phyloP scores from a whole-genome alignment of 495 filamentous ascomycete species.

The Penicillium tannophilum region DNA sequence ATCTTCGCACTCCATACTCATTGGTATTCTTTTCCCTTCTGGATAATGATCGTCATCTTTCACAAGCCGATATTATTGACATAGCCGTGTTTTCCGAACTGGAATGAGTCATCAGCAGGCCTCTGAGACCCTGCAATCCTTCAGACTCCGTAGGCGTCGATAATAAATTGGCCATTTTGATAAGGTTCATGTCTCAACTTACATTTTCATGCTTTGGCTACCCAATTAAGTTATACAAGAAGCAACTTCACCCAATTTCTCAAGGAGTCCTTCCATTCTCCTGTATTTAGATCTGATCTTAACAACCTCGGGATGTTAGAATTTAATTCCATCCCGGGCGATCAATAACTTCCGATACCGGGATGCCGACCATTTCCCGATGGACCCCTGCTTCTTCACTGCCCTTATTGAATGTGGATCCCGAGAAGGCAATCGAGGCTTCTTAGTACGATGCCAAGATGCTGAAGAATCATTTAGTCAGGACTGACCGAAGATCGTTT shows the following conservation, averaged over 20 bases:
- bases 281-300: background rate
- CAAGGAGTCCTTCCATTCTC: no score
- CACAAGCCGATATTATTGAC: background rate
- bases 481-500: background rate
- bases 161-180: background rate
- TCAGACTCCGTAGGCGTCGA: background rate
- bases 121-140: background rate
- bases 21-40: background rate
- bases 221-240: no score
- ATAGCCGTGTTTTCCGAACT: background rate
- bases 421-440: background rate
- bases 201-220: no score
- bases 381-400: background rate
- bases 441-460: background rate
- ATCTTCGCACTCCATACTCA: background rate
- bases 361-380: slow-evolving; percentile 5
- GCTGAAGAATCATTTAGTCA: slow-evolving; percentile 11
- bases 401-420: background rate
- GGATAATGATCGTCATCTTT: background rate
- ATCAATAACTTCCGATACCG: background rate
- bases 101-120: background rate
- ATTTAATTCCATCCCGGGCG: no score
- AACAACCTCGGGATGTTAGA: no score
- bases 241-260: no score
- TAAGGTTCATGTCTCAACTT: no score